Evolutionary conservation across 306 rosid genomes (phyloP).

Genomic region (Cicer pinnatifidum): DNA sequence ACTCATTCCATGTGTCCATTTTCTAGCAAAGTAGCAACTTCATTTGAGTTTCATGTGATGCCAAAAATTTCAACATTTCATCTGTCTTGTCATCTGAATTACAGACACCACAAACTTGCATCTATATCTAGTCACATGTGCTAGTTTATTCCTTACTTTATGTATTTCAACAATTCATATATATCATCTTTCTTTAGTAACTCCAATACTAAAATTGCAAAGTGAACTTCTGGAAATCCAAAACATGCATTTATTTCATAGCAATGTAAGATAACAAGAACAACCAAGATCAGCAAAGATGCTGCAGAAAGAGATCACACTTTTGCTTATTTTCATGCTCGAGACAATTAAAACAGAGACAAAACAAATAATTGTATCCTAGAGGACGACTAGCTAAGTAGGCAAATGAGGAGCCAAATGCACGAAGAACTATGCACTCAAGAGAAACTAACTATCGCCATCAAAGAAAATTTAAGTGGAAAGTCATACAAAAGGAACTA

Average conservation of each 20-base stretch:
- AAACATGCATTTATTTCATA: neutral
- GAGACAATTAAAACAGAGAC: neutral
- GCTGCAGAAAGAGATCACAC: constrained; percentile 23
- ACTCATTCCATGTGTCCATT: constrained; percentile 24
- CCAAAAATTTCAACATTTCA: neutral
- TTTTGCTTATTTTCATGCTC: neutral
- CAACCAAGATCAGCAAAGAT: neutral
- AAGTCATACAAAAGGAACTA: too few species aligned
- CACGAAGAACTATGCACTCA: too few species aligned
- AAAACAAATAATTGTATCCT: neutral
- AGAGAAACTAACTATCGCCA: too few species aligned
- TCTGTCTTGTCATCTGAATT: neutral
- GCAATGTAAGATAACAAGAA: constrained; percentile 7
- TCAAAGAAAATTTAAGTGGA: too few species aligned
- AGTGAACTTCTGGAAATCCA: neutral
- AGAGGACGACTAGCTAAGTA: too few species aligned
- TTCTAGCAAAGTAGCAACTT: constrained; percentile 15
- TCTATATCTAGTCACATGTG: constrained; percentile 4
- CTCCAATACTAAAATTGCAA: constrained; percentile 18
- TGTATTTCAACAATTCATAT: constrained; percentile 33
- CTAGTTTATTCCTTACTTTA: constrained; percentile 13
- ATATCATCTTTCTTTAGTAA: constrained; percentile 5
- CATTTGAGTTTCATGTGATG: neutral
- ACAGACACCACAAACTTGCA: neutral
- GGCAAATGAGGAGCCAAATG: too few species aligned